Base-by-base conservation (phyloP, 805 yeast species). In the Jamesozyma lodderae region DNA sequence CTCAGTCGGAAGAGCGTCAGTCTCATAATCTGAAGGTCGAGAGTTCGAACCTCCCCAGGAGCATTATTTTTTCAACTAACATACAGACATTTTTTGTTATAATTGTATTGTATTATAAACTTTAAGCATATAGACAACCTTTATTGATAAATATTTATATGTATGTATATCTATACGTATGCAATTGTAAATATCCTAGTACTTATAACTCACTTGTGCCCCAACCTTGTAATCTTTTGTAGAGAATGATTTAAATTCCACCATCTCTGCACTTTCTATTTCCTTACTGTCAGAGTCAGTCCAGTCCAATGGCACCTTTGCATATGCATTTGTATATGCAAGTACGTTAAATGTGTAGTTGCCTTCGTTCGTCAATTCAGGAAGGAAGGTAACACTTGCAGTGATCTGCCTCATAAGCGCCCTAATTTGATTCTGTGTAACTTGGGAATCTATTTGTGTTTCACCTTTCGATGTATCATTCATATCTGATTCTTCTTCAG, bases 351-450 rank as follows among this genome's bases (percentile, higher is more conserved):
- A 86, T 0, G 95, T 83, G 52, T 80, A 76, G 10, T 69, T 68
- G 15, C 69, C 75, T 11, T 70, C 76, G 20, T 50, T 51, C 9
- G 73, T 75, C 21, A 88, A 62, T 18, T 80, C 70, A 0, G 97
- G 97, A 29, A 88, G 67, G 54, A 87, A 86, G 0, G 95, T 76
- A 2, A 83, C 84, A 30, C 92, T 79, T 0, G 95, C 85, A 0
- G 95, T 85, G 36, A 88, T 82, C 49, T 88, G 96, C 37, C 96
- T 72, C 28, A 88, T 77, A 5, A 88, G 78, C 0, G 86, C 75
- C 57, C 84, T 90, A n/a, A 87, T 84, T 46, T 86, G 92, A 36
- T 62, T 66, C 47, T 81, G 88, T 3, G 79, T 73, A 23, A 70
- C 72, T 10, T 15, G 24, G 3, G 33, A 26, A 17, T 33, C 28